These are phyloP conservation scores for Mycena alexandri DNA, from an alignment of 768 basidiomycete species.

Conservation along the genomic window DNA sequence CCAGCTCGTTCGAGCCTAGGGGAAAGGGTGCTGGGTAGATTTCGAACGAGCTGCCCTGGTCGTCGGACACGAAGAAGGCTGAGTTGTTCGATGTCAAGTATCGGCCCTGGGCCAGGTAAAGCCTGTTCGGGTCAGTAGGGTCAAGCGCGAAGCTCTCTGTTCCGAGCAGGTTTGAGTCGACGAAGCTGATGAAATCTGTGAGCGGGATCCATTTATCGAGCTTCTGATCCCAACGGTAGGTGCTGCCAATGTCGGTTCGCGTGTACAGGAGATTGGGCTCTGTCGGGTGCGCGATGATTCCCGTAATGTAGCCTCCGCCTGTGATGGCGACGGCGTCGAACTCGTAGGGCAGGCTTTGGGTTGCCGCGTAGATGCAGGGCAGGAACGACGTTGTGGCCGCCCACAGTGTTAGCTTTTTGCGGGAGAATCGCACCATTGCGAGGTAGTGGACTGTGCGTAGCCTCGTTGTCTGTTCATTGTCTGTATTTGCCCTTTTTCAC, in stretches of 20 bases:
- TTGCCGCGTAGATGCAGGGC: constrained; percentile 16
- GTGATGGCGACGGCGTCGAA: constrained; percentile 20
- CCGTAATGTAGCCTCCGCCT: constrained; percentile 20
- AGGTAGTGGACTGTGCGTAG: constrained; percentile 14
- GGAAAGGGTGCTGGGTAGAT: constrained; percentile 18
- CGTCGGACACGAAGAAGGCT: constrained; percentile 19
- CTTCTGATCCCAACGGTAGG: constrained; percentile 19
- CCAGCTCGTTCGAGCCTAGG: constrained; percentile 17
- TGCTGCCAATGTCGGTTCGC: constrained; percentile 18
- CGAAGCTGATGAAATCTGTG: constrained; percentile 22
- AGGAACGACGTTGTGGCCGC: constrained; percentile 15
- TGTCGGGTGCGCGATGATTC: constrained; percentile 17
- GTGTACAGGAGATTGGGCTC: constrained; percentile 18
- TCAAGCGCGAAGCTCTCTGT: constrained; percentile 19
- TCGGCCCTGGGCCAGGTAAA: constrained; percentile 18
- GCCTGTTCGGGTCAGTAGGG: constrained; percentile 19
- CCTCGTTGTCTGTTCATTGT: constrained; percentile 20
- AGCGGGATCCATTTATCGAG: constrained; percentile 20
- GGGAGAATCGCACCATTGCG: constrained; percentile 19
- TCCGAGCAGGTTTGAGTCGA: constrained; percentile 17
- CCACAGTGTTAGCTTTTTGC: constrained; percentile 18
- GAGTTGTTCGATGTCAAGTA: constrained; percentile 17
- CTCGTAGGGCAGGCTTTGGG: constrained; percentile 17
- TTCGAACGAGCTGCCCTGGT: constrained; percentile 19
- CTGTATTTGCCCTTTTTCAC: constrained; percentile 16